phyloP scores from a whole-genome alignment of 352 stramenopile genomes.

The Pythium volutum region DNA sequence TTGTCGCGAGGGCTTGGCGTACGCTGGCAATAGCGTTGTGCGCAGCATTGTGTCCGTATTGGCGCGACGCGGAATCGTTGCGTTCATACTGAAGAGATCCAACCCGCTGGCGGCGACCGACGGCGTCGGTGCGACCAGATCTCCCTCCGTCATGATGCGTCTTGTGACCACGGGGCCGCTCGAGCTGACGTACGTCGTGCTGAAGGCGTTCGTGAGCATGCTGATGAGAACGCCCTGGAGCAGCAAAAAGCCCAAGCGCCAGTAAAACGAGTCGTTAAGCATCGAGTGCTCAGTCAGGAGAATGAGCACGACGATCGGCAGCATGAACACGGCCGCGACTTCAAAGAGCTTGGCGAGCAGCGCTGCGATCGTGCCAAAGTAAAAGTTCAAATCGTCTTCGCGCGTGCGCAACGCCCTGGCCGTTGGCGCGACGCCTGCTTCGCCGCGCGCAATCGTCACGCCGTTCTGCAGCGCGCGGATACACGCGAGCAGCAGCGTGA shows the following conservation, averaged over 20 bases:
- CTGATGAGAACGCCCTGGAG: slow-evolving; percentile 26
- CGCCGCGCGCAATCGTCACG: not conserved
- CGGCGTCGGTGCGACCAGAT: slow-evolving; percentile 5
- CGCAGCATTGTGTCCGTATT: slow-evolving; percentile 20
- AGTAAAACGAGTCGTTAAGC: slow-evolving; percentile 41
- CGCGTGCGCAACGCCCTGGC: not conserved
- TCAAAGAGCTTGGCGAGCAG: slow-evolving; percentile 43
- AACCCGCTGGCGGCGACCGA: not conserved
- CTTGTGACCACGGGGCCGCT: not conserved
- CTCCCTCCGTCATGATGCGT: not conserved
- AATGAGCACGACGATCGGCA: slow-evolving; percentile 43
- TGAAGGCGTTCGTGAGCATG: slow-evolving; percentile 45
- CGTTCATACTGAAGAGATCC: not conserved
- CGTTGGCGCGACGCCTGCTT: not conserved
- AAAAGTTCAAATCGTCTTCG: slow-evolving; percentile 46
- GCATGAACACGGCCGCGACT: slow-evolving; percentile 31
- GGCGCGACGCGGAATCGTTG: not conserved
- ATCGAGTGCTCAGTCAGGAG: slow-evolving; percentile 36
- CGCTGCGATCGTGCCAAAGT: slow-evolving; percentile 35
- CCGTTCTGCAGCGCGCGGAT: slow-evolving; percentile 2
- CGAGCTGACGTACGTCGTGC: slow-evolving; percentile 40
- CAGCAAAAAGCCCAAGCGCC: slow-evolving; percentile 28
- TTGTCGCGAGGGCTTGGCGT: not conserved
- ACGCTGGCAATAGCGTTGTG: slow-evolving; percentile 9
- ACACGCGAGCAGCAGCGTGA: not conserved